Conservation (phyloP, 345 rosid species). For the Moringa oleifera region DNA sequence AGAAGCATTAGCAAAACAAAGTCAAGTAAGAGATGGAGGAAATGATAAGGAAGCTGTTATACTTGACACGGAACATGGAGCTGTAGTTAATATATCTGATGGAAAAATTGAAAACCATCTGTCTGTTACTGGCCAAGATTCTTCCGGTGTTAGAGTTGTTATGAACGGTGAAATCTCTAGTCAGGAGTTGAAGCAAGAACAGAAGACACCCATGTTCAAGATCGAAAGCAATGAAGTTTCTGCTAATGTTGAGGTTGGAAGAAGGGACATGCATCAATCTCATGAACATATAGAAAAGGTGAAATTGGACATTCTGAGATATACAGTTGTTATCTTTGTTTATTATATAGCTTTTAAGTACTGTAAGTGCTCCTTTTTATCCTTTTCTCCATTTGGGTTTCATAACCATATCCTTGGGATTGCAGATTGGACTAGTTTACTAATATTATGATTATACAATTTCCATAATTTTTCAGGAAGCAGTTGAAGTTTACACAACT, state of each 20-base stretch:
- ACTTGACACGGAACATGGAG: conserved; percentile 26
- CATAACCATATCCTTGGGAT: background rate
- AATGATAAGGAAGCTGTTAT: conserved; percentile 6
- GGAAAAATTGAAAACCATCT: conserved; percentile 17
- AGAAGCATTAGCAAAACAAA: conserved; percentile 32
- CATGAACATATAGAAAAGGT: conserved; percentile 22
- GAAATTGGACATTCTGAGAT: background rate
- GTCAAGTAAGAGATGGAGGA: conserved; percentile 14
- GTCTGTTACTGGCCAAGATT: conserved; percentile 17
- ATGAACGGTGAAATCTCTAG: conserved; percentile 41
- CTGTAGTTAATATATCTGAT: conserved; percentile 19
- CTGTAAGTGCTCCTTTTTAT: too few relatives aligned
- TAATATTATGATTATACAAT: background rate
- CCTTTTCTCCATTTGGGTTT: background rate
- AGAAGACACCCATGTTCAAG: conserved; percentile 12
- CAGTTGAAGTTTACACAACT: conserved; percentile 6
- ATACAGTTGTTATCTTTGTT: background rate
- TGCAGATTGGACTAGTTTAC: background rate
- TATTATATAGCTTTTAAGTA: too few relatives aligned
- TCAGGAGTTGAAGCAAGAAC: conserved; percentile 27
- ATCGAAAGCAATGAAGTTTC: conserved; percentile 26
- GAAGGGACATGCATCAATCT: conserved; percentile 17
- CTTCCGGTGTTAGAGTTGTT: conserved; percentile 25
- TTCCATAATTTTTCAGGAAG: conserved; percentile 16
- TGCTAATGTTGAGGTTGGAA: conserved; percentile 19